Conservation (phyloP, 805 yeast species). For the Lipomyces yamanashiensis region DNA sequence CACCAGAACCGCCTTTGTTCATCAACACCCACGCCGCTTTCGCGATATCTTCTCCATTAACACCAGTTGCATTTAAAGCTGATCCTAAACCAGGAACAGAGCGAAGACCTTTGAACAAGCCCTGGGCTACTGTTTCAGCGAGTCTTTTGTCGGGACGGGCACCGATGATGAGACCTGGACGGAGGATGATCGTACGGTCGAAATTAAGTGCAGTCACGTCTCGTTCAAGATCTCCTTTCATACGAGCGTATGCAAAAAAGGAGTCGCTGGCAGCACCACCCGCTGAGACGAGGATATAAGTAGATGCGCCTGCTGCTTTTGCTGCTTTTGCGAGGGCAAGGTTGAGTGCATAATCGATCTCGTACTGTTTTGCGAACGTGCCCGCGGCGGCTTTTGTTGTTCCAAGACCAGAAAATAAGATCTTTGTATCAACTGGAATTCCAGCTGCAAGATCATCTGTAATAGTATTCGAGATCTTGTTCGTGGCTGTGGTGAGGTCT, state of each 20-base stretch:
- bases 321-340: slow-evolving; percentile 73
- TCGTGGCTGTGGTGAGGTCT: slow-evolving; percentile 44
- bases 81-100: slow-evolving; percentile 18
- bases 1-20: slow-evolving; percentile 41
- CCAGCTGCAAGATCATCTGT: slow-evolving; percentile 38
- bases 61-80: slow-evolving; percentile 46
- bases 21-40: slow-evolving; percentile 56
- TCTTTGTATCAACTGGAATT: slow-evolving; percentile 36
- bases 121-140: slow-evolving; percentile 16
- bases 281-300: slow-evolving; percentile 70
- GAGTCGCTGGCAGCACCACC: slow-evolving; percentile 66
- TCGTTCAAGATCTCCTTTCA: slow-evolving; percentile 79
- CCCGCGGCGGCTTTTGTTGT: slow-evolving; percentile 76
- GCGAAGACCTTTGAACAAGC: slow-evolving; percentile 14
- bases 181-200: slow-evolving; percentile 70
- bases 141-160: slow-evolving; percentile 44
- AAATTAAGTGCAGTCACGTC: slow-evolving; percentile 66
- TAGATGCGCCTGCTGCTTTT: slow-evolving; percentile 66
- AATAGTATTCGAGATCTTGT: slow-evolving; percentile 56
- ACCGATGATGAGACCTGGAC: slow-evolving; percentile 66
- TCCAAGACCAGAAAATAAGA: slow-evolving; percentile 69
- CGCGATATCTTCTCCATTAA: slow-evolving; percentile 70
- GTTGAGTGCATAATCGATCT: slow-evolving; percentile 77
- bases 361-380: slow-evolving; percentile 66
- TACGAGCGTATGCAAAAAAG: slow-evolving; percentile 60